Evolutionary conservation across 2,329 filamentous ascomycete genomes (phyloP).

Genomic region (Colletotrichum euphorbiae): DNA sequence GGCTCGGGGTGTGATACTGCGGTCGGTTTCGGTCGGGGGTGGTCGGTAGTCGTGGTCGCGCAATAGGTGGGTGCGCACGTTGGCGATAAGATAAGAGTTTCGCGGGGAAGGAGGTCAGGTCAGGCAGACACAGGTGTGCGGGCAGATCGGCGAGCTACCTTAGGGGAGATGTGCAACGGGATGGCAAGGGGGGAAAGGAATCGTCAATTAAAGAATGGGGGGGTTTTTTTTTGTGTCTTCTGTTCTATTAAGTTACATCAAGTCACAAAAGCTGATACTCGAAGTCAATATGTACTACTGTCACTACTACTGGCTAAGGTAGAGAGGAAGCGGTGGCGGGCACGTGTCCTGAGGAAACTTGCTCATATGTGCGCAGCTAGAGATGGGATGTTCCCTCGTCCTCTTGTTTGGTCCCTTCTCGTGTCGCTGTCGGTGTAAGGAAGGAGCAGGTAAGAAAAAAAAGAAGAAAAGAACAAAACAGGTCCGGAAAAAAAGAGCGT

Average conservation of each 20-base stretch:
- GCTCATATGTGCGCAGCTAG: constrained; percentile 56
- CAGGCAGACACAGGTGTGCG: not conserved
- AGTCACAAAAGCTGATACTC: not conserved
- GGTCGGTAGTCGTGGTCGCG: not conserved
- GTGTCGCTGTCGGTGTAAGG: constrained; percentile 29
- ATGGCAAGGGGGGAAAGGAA: not conserved
- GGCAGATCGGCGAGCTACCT: not conserved
- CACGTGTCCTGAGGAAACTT: constrained; percentile 47
- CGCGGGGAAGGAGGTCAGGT: not conserved
- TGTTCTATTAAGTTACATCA: not conserved
- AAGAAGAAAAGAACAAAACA: constrained; percentile 9
- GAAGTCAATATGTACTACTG: not conserved
- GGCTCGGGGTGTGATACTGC: constrained; percentile 18
- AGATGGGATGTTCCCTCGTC: constrained; percentile 36
- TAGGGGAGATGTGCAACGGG: constrained; percentile 4
- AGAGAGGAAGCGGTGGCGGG: constrained; percentile 26
- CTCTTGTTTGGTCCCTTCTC: not conserved
- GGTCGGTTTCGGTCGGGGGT: not conserved
- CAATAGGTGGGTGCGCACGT: not conserved
- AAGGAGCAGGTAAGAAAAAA: constrained; percentile 17
- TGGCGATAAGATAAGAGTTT: constrained; percentile 15
- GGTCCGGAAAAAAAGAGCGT: not conserved
- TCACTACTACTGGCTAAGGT: not conserved
- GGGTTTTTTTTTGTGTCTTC: not conserved
- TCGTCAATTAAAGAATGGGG: not conserved